Conservation (phyloP, 140 eudicot genomes). For the Ambrosia hybrid region DNA sequence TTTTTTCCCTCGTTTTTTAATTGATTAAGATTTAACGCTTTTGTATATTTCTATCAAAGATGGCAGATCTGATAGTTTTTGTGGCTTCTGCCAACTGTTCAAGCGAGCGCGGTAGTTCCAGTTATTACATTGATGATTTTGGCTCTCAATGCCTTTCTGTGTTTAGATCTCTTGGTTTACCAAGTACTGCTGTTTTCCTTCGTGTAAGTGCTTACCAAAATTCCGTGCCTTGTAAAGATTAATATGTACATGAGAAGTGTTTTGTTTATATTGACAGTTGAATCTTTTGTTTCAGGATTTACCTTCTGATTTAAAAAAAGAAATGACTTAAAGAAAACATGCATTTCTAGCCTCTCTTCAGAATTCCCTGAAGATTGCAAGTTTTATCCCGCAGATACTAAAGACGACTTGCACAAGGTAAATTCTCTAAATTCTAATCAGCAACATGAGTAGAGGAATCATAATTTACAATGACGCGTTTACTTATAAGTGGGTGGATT, state of each 20-base stretch:
- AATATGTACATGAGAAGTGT: conserved; percentile 6
- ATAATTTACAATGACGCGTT: no score
- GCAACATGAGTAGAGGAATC: no score
- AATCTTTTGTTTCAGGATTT: conserved; percentile 49
- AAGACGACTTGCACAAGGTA: conserved; percentile 95
- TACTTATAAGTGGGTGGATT: no score
- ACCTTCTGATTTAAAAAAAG: conserved; percentile 69
- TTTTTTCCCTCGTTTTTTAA: no score
- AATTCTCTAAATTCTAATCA: no score
- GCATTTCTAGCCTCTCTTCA: conserved; percentile 67
- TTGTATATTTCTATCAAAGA: conserved; percentile 37
- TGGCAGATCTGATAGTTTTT: conserved; percentile 91
- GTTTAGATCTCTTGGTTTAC: conserved; percentile 83
- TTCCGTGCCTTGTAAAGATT: neutral
- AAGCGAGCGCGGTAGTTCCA: conserved; percentile 44
- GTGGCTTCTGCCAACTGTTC: conserved; percentile 81
- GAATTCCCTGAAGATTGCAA: conserved; percentile 96
- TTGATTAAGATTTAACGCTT: neutral
- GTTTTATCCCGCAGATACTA: conserved; percentile 78
- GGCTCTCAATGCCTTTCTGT: conserved; percentile 93
- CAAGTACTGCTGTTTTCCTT: conserved; percentile 76
- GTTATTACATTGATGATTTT: conserved; percentile 67
- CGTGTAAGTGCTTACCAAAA: conserved; percentile 51
- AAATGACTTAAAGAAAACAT: conserved; percentile 71
- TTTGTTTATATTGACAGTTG: conserved; percentile 3